phyloP scores from a whole-genome alignment of 768 basidiomycete species.

The Boletus rubroflammeus region DNA sequence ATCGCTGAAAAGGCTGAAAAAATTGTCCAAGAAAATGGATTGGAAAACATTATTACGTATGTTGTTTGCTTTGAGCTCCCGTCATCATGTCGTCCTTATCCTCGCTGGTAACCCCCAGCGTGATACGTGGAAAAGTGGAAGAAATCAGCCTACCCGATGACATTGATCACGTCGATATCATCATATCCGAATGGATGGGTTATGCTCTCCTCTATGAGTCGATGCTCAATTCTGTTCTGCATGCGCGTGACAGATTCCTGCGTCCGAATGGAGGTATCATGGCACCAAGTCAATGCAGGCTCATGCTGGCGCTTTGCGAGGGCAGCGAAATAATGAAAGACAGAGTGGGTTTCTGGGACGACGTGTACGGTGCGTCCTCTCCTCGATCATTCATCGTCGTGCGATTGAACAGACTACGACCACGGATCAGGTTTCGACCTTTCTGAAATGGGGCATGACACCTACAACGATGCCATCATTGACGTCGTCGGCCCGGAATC shows the following conservation, averaged over 20 bases:
- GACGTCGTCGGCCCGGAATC: slow-evolving; percentile 71
- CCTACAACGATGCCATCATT: slow-evolving; percentile 80
- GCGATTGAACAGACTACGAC: background rate
- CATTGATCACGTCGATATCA: slow-evolving; percentile 81
- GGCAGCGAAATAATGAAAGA: slow-evolving; percentile 73
- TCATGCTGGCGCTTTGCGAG: slow-evolving; percentile 82
- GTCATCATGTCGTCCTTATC: slow-evolving; percentile 1
- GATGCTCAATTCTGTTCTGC: slow-evolving; percentile 94
- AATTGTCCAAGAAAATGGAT: slow-evolving; percentile 74
- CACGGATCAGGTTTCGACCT: slow-evolving; percentile 74
- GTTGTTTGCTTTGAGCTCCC: slow-evolving; percentile 17
- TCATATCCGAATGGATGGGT: slow-evolving; percentile 98
- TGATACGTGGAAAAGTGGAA: slow-evolving; percentile 89
- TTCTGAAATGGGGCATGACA: slow-evolving; percentile 69
- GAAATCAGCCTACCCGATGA: slow-evolving; percentile 74
- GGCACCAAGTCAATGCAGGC: slow-evolving; percentile 86
- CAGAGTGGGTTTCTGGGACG: slow-evolving; percentile 84
- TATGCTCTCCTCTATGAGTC: slow-evolving; percentile 90
- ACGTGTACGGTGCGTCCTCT: slow-evolving; percentile 71
- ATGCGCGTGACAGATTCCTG: slow-evolving; percentile 85
- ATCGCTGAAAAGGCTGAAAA: slow-evolving; percentile 73
- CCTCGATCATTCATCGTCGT: background rate
- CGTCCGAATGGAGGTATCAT: slow-evolving; percentile 67
- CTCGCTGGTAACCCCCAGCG: slow-evolving; percentile 37
- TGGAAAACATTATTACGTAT: slow-evolving; percentile 67